Evolutionary conservation across 2,329 filamentous ascomycete genomes (phyloP).

Genomic region (Apiospora rasikravindrae): DNA sequence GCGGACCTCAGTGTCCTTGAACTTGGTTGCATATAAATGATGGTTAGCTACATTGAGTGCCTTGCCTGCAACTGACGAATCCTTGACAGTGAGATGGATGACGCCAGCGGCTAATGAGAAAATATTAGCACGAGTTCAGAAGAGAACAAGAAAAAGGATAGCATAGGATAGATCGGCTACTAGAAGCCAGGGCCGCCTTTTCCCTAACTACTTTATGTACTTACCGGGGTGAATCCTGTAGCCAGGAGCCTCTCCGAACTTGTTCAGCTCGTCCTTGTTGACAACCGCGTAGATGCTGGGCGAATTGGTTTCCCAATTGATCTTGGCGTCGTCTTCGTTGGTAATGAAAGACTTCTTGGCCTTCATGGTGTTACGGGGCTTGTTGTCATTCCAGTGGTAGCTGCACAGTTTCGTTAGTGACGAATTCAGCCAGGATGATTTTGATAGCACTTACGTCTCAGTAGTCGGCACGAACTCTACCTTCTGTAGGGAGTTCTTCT

Average conservation of each 20-base stretch:
- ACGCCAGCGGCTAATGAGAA: conserved; percentile 36
- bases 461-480: conserved; percentile 30
- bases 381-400: conserved; percentile 39
- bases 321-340: background rate
- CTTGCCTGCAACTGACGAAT: conserved; percentile 14
- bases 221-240: conserved; percentile 44
- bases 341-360: background rate
- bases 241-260: conserved; percentile 44
- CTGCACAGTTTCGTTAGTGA: conserved; percentile 35
- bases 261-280: conserved; percentile 36
- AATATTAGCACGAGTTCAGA: background rate
- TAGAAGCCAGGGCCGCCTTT: background rate
- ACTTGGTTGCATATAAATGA: conserved; percentile 19
- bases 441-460: conserved; percentile 33
- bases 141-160: background rate
- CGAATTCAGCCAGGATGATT: conserved; percentile 24
- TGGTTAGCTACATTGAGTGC: conserved; percentile 20
- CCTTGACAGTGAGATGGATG: conserved; percentile 26
- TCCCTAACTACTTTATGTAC: background rate
- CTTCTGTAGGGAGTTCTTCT: conserved; percentile 32
- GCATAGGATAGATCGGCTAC: too few relatives aligned
- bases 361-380: conserved; percentile 4
- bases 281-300: conserved; percentile 41
- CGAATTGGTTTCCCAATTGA: background rate
- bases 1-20: conserved; percentile 39